These are phyloP conservation scores for Quercus aquifolioides DNA, from an alignment of 306 rosid species.

Conservation along the genomic window DNA sequence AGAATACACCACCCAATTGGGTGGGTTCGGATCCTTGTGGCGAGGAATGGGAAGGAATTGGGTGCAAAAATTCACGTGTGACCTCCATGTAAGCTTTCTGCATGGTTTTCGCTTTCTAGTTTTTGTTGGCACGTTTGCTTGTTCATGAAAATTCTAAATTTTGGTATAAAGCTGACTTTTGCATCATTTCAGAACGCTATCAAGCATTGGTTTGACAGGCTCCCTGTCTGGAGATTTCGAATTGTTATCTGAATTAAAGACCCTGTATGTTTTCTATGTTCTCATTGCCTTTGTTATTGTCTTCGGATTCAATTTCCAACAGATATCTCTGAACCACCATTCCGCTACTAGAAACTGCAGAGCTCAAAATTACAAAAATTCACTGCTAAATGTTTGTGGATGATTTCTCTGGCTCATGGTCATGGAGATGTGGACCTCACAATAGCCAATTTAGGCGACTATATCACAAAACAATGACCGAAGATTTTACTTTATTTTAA, in stretches of 20 bases:
- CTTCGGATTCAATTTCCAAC: too few relatives aligned
- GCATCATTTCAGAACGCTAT: constrained; percentile 42
- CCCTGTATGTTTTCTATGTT: constrained; percentile 40
- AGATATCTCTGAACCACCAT: too few relatives aligned
- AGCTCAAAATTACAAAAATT: too few relatives aligned
- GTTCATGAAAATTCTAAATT: constrained; percentile 1
- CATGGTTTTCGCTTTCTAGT: background rate
- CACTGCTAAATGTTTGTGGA: too few relatives aligned
- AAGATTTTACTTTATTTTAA: background rate
- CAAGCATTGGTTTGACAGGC: constrained; percentile 48
- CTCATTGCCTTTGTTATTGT: background rate
- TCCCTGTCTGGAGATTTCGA: constrained; percentile 45
- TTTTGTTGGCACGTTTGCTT: background rate
- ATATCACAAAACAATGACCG: too few relatives aligned
- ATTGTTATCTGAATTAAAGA: constrained; percentile 38
- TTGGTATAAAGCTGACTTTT: background rate
- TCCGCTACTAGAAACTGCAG: too few relatives aligned
- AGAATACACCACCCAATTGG: constrained; percentile 42
- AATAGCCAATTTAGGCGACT: too few relatives aligned
- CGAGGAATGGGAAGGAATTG: constrained; percentile 42
- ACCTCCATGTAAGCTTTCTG: constrained; percentile 39
- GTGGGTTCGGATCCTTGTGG: constrained; percentile 39
- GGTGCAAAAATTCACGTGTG: constrained; percentile 34
- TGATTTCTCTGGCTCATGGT: too few relatives aligned
- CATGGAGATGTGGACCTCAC: too few relatives aligned